Evolutionary conservation across 2,329 filamentous ascomycete species (phyloP).

Genomic region (Xylaria multiplex): DNA sequence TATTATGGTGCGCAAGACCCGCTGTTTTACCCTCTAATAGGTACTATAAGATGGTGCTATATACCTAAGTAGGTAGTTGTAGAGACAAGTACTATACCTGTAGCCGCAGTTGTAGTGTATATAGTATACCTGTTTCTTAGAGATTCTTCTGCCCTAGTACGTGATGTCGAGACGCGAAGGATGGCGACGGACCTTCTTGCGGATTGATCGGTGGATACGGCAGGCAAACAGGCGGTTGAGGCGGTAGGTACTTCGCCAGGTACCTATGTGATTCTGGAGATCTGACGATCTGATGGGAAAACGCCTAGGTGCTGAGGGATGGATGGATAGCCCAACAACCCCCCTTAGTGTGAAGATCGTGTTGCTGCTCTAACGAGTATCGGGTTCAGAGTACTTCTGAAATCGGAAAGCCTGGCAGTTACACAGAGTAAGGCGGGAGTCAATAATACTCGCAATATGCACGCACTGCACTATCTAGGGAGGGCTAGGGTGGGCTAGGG

Average conservation of each 20-base stretch:
- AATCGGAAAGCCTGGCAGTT: constrained; percentile 26
- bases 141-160: constrained; percentile 3
- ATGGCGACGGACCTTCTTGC: constrained; percentile 48
- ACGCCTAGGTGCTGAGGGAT: constrained; percentile 10
- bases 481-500: neutral
- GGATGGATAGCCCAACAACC: constrained; percentile 13
- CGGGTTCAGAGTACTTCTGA: constrained; percentile 21
- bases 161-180: constrained; percentile 11
- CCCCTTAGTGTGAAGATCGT: neutral
- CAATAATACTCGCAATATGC: constrained; percentile 12
- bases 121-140: neutral
- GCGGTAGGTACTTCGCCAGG: constrained; percentile 1
- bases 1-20: constrained; percentile 41
- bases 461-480: constrained; percentile 1
- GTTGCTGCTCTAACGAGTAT: constrained; percentile 6
- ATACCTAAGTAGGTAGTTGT: constrained; percentile 5
- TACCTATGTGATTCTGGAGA: constrained; percentile 6
- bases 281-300: neutral
- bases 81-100: constrained; percentile 12
- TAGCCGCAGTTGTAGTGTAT: constrained; percentile 4
- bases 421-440: constrained; percentile 30
- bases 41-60: constrained; percentile 20
- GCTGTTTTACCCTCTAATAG: constrained; percentile 34
- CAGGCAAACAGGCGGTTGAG: neutral
- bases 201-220: constrained; percentile 28